Base-by-base conservation (phyloP, 371 early-diverging fungal genomes). In the Nematocida sp. region DNA sequence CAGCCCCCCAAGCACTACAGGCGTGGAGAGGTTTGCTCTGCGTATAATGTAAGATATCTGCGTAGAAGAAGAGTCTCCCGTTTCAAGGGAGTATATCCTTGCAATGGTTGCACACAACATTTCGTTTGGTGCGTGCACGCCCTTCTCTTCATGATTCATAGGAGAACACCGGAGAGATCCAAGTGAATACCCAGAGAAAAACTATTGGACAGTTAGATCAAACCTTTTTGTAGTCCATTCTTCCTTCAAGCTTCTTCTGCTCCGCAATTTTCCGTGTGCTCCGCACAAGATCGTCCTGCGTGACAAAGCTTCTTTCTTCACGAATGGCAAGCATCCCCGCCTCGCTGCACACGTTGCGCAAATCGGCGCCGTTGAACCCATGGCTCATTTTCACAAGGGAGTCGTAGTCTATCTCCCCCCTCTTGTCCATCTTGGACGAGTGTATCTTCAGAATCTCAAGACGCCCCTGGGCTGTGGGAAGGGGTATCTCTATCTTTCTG, bases 291-390 rank as follows among this genome's bases (percentile, higher is more conserved):
- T 98, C 97, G 79, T 95, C 95, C 80, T 96, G 94, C 27, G 92
- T 85, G 43, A 91, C 90, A 84, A 91, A 95, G 81, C 95, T 95
- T 64, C 97, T 89, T 62, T 97, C 96, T 67, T 94, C 97, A 50
- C 97, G 90, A 77, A 98, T 93, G 32, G 99, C 99, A 88, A 95
- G 91, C 96, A 97, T 95, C 77, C 96, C 96, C 2, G 97, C 94
- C 85, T 98, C 99, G 31, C 96, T 96, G 85, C 97, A 96, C 21
- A 96, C 92, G 80, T 96, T 95, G 79, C 97, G 86, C 82, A 98
- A 85, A 88, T 98, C 99, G 32, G 99, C 99, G 34, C 96, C 94
- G 79, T 98, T 98, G 85, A 98, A 96, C 4, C 94, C 95, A 80
- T 93, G 94, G 2, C 93, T 89, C 34, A 98, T 85, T 81, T 96